Evolutionary conservation across 139 green algal species (phyloP).

Genomic region (Chlamydomonas sp.): DNA sequence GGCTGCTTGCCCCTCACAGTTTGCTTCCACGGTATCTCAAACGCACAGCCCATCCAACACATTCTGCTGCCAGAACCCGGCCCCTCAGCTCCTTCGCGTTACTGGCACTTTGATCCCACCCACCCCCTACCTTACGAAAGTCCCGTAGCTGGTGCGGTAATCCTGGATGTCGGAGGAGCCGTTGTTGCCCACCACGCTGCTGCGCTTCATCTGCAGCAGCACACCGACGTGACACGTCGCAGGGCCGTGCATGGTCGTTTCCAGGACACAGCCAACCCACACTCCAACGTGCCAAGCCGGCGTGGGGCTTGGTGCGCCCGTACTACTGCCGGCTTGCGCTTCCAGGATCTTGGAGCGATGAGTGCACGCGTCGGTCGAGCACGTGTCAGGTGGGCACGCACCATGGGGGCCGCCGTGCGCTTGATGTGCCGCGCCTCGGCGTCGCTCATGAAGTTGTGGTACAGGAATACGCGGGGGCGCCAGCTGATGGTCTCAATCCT

Average conservation of each 20-base stretch:
- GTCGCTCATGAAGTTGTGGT: conserved; percentile 81
- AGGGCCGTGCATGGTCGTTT: background rate
- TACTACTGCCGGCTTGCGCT: background rate
- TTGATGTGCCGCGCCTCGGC: conserved; percentile 76
- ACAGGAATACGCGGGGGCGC: conserved; percentile 64
- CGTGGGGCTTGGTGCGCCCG: background rate
- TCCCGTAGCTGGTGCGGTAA: conserved; percentile 47
- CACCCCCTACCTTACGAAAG: conserved; percentile 24
- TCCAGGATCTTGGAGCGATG: background rate
- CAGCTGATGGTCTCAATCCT: conserved; percentile 29
- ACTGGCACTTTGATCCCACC: background rate
- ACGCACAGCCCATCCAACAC: background rate
- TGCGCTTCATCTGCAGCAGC: conserved; percentile 53
- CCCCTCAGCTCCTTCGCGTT: background rate
- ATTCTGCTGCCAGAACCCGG: background rate
- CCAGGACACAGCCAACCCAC: background rate
- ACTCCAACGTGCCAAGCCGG: background rate
- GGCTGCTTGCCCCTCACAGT: background rate
- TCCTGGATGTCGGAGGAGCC: conserved; percentile 36
- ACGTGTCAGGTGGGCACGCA: background rate
- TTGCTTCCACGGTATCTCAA: background rate
- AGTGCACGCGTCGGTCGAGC: background rate
- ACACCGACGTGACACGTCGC: too few relatives aligned
- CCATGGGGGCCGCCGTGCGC: conserved; percentile 40
- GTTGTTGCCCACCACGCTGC: conserved; percentile 41